Evolutionary conservation across 2,329 filamentous ascomycete species (phyloP).

Genomic region (Magnaporthiopsis poae): DNA sequence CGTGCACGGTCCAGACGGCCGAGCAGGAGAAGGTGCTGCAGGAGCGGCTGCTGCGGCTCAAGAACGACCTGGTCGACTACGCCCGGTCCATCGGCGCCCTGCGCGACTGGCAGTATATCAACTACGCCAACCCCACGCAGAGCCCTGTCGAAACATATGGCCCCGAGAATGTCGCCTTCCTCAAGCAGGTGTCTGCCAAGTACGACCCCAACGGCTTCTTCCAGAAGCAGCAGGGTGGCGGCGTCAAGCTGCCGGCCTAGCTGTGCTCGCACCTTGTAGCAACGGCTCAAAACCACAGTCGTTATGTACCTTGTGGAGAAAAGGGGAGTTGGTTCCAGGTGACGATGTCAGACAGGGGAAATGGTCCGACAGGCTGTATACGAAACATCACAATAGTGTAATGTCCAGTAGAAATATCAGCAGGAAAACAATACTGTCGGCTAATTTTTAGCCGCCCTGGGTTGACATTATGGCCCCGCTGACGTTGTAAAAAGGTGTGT

Average conservation of each 20-base stretch:
- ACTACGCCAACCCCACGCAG: slow-evolving; percentile 26
- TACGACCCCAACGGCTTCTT: slow-evolving; percentile 28
- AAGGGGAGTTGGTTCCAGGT: too few relatives aligned
- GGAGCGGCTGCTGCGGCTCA: slow-evolving; percentile 21
- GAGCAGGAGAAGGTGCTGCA: slow-evolving; percentile 19
- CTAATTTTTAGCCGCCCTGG: too few relatives aligned
- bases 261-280: too few relatives aligned
- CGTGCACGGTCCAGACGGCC: slow-evolving; percentile 21
- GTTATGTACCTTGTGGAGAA: too few relatives aligned
- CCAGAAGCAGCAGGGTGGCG: slow-evolving; percentile 26
- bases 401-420: too few relatives aligned
- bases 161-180: slow-evolving; percentile 19
- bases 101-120: slow-evolving; percentile 17
- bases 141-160: slow-evolving; percentile 25
- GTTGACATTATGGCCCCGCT: too few relatives aligned
- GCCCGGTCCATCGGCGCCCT: slow-evolving; percentile 18
- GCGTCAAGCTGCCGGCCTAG: slow-evolving; percentile 24
- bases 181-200: slow-evolving; percentile 22
- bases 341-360: too few relatives aligned
- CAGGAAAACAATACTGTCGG: too few relatives aligned
- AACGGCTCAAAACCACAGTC: too few relatives aligned
- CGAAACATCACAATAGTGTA: too few relatives aligned
- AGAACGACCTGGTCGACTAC: slow-evolving; percentile 19
- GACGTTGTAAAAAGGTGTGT: too few relatives aligned
- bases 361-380: too few relatives aligned